phyloP scores from a whole-genome alignment of 345 rosid species.

The Acer yangbiense region DNA sequence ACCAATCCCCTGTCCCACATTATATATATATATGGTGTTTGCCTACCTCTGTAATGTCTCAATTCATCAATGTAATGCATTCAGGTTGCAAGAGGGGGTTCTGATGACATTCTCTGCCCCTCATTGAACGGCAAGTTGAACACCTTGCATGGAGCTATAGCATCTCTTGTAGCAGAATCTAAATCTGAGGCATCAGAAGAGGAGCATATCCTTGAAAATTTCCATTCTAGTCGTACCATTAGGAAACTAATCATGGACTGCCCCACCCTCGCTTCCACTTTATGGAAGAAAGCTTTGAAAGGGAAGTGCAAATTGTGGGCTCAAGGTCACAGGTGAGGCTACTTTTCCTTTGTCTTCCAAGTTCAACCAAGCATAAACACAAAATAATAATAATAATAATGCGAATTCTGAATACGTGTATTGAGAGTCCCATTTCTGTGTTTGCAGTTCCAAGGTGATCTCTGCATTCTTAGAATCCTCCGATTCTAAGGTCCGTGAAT shows the following conservation, averaged over 20 bases:
- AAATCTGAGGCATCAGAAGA: constrained; percentile 54
- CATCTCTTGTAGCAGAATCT: constrained; percentile 60
- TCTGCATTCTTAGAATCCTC: constrained; percentile 68
- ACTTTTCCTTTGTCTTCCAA: background rate
- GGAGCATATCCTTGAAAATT: constrained; percentile 78
- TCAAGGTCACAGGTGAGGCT: constrained; percentile 83
- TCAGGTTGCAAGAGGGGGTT: constrained; percentile 79
- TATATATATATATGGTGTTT: background rate
- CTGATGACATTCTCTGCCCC: constrained; percentile 62
- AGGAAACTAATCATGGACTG: constrained; percentile 72
- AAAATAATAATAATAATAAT: background rate
- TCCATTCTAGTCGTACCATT: constrained; percentile 80
- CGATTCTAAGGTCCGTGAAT: constrained; percentile 45
- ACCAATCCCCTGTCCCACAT: background rate
- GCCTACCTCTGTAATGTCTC: background rate
- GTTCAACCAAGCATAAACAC: background rate
- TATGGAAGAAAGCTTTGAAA: constrained; percentile 74
- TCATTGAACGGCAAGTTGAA: constrained; percentile 57
- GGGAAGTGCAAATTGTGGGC: constrained; percentile 71
- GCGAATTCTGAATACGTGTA: constrained; percentile 7
- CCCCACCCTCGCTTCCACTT: constrained; percentile 63
- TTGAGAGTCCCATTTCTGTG: constrained; percentile 18
- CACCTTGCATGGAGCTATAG: constrained; percentile 61
- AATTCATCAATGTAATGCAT: background rate
- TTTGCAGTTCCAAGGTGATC: constrained; percentile 75